Evolutionary conservation across 73 alveolate genomes (phyloP).

Genomic region (Blepharisma japonicum): DNA sequence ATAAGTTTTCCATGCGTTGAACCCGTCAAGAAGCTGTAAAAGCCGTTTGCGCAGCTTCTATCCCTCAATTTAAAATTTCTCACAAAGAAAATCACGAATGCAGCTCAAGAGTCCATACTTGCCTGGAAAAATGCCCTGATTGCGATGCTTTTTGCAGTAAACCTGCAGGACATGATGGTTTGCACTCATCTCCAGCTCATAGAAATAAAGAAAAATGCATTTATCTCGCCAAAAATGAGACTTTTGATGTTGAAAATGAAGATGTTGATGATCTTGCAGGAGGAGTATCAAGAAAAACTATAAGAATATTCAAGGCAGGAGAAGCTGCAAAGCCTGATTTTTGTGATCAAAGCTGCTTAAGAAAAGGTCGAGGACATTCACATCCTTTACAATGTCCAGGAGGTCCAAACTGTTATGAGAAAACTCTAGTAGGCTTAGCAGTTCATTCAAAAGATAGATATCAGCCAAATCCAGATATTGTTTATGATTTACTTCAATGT

Average conservation of each 20-base stretch:
- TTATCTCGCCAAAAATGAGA: conserved; percentile 29
- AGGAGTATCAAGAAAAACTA: conserved; percentile 25
- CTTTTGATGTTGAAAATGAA: background rate
- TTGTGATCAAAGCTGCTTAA: conserved; percentile 35
- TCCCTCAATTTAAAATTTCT: background rate
- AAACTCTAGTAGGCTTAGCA: conserved; percentile 24
- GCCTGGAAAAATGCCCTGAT: conserved; percentile 44
- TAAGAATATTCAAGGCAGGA: conserved; percentile 37
- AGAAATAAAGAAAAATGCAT: conserved; percentile 42
- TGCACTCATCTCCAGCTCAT: conserved; percentile 41
- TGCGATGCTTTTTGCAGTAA: conserved; percentile 39
- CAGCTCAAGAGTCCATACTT: conserved; percentile 31
- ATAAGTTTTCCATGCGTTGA: too few relatives aligned
- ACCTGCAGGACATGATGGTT: conserved; percentile 41
- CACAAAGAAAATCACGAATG: conserved; percentile 32
- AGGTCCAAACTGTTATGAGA: conserved; percentile 34
- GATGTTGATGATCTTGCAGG: background rate
- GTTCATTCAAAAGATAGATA: conserved; percentile 37
- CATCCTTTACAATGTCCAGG: conserved; percentile 46
- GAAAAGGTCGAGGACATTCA: conserved; percentile 56
- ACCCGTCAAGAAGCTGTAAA: background rate
- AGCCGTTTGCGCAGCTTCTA: background rate
- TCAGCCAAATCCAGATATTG: conserved; percentile 18
- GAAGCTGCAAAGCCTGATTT: conserved; percentile 51
- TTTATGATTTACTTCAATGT: conserved; percentile 40